Conservation (phyloP, 345 rosid species). For the Toxicodendron radicans region DNA sequence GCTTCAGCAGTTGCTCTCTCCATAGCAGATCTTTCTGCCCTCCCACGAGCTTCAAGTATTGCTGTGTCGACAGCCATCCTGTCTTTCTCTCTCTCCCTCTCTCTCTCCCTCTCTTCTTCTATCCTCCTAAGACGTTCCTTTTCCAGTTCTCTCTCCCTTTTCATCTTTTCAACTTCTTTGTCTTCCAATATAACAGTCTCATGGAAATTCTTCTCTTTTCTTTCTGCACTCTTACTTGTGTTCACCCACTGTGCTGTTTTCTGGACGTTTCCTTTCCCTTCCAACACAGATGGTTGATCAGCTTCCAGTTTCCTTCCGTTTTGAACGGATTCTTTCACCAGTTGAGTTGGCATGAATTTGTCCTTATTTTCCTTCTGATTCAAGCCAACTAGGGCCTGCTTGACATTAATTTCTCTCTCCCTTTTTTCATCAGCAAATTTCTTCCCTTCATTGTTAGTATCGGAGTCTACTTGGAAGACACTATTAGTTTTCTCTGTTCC, state of each 20-base stretch:
- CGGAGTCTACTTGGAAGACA: conserved; percentile 24
- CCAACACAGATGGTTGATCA: conserved; percentile 29
- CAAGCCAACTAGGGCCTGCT: conserved; percentile 24
- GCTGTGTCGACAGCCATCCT: conserved; percentile 83
- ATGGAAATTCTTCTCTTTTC: conserved; percentile 36
- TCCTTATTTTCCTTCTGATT: conserved; percentile 40
- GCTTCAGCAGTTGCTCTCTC: conserved; percentile 60
- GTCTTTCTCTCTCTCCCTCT: conserved; percentile 92
- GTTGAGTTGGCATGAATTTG: conserved; percentile 37
- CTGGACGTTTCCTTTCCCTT: conserved; percentile 33
- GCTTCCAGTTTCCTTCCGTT: conserved; percentile 32
- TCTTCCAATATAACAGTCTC: conserved; percentile 37
- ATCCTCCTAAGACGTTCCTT: conserved; percentile 63
- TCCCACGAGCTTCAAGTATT: conserved; percentile 57
- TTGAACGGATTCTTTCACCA: conserved; percentile 34
- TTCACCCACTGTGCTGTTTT: conserved; percentile 36
- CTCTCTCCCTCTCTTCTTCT: conserved; percentile 89
- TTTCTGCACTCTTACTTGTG: conserved; percentile 28
- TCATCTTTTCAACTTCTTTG: conserved; percentile 56
- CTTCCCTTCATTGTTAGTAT: conserved; percentile 34
- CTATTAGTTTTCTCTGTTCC: conserved; percentile 34
- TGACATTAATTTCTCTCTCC: conserved; percentile 30
- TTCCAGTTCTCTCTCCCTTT: conserved; percentile 63
- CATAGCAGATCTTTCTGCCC: conserved; percentile 53
- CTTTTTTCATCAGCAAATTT: conserved; percentile 33